Percentiles rank a stretch among this genome's conserved stretches.
Evolutionary conservation across 345 rosid genomes (phyloP).

Genomic region (Salix purpurea): DNA sequence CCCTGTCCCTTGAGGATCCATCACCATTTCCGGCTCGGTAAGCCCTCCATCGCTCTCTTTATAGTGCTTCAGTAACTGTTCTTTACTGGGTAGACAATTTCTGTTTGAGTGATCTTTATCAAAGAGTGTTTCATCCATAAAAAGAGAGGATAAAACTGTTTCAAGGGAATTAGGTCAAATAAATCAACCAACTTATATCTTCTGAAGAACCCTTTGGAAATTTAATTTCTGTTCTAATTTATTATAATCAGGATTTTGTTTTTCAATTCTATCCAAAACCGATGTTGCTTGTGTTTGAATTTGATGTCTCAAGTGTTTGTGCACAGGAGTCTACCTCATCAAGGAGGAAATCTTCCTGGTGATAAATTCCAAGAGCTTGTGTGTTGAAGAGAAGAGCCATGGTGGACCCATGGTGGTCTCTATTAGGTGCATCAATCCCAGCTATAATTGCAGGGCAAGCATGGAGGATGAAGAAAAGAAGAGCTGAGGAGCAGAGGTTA

Average conservation of each 20-base stretch:
- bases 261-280: neutral
- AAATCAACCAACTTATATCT: neutral
- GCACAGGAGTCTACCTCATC: neutral
- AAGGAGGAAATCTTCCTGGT: neutral
- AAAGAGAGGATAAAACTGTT: too few species aligned
- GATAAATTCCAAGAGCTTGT: neutral
- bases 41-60: neutral
- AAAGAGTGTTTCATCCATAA: neutral
- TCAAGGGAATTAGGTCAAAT: neutral
- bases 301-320: neutral
- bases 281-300: neutral
- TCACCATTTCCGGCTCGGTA: neutral
- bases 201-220: neutral
- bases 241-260: neutral
- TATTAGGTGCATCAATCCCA: conserved; percentile 68
- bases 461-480: conserved; percentile 54
- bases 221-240: neutral
- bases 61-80: neutral
- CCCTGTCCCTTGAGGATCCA: neutral
- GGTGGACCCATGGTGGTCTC: conserved; percentile 86
- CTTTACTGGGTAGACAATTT: neutral
- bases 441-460: conserved; percentile 70
- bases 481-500: conserved; percentile 62
- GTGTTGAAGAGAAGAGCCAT: conserved; percentile 24
- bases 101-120: neutral